Conservation (phyloP, 345 rosid genomes). For the Populus davidiana region DNA sequence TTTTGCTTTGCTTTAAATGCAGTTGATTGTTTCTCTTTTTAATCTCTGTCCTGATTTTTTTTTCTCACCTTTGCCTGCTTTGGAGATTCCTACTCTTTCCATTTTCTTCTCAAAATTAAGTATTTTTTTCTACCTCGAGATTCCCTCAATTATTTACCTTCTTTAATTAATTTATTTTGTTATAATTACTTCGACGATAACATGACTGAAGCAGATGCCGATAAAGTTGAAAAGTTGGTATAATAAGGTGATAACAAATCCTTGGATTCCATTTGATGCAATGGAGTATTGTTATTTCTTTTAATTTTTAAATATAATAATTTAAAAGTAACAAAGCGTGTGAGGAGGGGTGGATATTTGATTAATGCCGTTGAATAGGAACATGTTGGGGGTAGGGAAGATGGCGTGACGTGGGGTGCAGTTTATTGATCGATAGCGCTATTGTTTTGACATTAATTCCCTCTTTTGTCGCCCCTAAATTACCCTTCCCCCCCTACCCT, state of each 20-base stretch:
- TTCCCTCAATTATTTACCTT: neutral
- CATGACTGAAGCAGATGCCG: neutral
- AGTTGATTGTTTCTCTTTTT: neutral
- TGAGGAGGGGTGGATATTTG: neutral
- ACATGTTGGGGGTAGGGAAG: conserved; percentile 8
- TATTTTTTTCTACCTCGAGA: neutral
- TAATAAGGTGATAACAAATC: neutral
- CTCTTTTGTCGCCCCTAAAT: conserved; percentile 17
- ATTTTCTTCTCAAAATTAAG: neutral
- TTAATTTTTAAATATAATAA: neutral
- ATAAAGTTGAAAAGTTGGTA: neutral
- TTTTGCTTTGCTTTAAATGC: conserved; percentile 3
- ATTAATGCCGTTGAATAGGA: neutral
- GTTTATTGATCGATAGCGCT: conserved; percentile 7
- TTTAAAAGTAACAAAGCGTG: neutral
- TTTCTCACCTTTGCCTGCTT: neutral
- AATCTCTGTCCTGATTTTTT: neutral
- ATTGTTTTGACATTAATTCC: conserved; percentile 20
- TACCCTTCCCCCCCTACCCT: conserved; percentile 14
- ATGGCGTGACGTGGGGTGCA: conserved; percentile 30
- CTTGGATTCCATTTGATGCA: conserved; percentile 12
- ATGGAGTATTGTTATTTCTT: neutral
- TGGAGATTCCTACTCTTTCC: neutral
- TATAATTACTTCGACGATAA: neutral
- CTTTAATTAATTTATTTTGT: neutral